phyloP scores from a whole-genome alignment of 2,329 filamentous ascomycete genomes.

The Tolypocladium sp. region DNA sequence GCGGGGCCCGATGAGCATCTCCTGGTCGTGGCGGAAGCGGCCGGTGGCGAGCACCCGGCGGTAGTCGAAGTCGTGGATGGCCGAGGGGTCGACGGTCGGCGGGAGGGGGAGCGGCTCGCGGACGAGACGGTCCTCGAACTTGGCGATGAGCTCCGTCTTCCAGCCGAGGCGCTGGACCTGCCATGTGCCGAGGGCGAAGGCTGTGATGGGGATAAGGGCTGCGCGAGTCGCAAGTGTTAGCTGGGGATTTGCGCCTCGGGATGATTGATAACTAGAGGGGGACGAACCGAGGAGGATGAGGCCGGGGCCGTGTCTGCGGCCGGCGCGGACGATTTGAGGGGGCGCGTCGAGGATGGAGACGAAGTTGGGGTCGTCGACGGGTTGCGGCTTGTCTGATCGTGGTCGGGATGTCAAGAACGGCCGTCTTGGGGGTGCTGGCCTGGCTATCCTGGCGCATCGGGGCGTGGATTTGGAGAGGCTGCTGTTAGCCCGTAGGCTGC shows the following conservation, averaged over 20 bases:
- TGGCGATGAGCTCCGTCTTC: slow-evolving; percentile 89
- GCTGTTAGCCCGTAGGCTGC: slow-evolving; percentile 11
- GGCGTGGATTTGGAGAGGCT: background rate
- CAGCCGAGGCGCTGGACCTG: slow-evolving; percentile 86
- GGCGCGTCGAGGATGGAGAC: slow-evolving; percentile 82
- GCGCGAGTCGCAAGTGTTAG: background rate
- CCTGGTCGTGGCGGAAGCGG: slow-evolving; percentile 72
- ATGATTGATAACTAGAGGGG: background rate
- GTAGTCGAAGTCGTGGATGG: slow-evolving; percentile 85
- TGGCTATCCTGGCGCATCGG: slow-evolving; percentile 1
- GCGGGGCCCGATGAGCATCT: slow-evolving; percentile 92
- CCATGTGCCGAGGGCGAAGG: slow-evolving; percentile 87
- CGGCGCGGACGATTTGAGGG: slow-evolving; percentile 66
- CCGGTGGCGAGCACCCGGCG: slow-evolving; percentile 71
- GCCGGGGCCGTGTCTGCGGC: slow-evolving; percentile 66
- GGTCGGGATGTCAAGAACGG: slow-evolving; percentile 9
- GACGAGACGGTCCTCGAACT: slow-evolving; percentile 84
- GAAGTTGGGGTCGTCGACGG: slow-evolving; percentile 70
- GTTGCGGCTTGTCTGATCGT: slow-evolving; percentile 26
- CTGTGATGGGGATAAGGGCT: slow-evolving; percentile 83
- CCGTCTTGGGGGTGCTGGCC: slow-evolving; percentile 2
- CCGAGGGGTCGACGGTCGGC: slow-evolving; percentile 70
- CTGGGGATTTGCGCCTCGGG: background rate
- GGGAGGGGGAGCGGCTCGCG: slow-evolving; percentile 80
- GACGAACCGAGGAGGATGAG: slow-evolving; percentile 63